Base-by-base conservation (phyloP, 192 early-diverging fungal genomes). In the Coemansia sp. region DNA sequence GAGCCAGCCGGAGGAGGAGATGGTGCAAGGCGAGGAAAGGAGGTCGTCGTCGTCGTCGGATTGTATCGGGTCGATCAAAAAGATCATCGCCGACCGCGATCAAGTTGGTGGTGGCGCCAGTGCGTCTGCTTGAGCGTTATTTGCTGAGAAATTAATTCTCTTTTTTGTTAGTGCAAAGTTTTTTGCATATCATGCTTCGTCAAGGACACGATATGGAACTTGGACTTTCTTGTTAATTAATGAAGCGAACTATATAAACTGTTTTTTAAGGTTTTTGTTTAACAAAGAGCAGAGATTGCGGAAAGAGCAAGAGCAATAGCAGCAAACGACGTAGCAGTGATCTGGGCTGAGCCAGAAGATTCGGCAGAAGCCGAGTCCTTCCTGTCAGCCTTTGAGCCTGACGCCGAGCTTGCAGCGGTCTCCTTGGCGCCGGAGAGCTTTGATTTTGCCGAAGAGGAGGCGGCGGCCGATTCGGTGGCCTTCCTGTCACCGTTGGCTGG, bases 231-330 rank as follows among this genome's bases (percentile, higher is more conserved):
- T 41, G 12, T 14, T 4, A 41, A 41, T 41, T 41, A 8, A 41
- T 39, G 38, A 41, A 41, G 1, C 9, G 12, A 41, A 41, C 2
- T 12, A 12, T 41, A 41, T 41, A 41, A 6, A 4, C 1, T 41
- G 1, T 41, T 41, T 41, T 14, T 14, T 41, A 39, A n/a, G n/a
- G 30, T 30, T 51, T 51, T 51, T 51, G 26, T 55, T 55, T 59
- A 82, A 41, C 65, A 46, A 45, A 77, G 52, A 35, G 79, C 79
- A 49, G 79, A 66, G 26, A 82, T 15, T 1, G 68, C 79, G 41
- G 68, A 24, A 49, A 77, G 34, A 18, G 79, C 79, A 49, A 82
- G 34, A 12, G 60, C 65, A 15, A 64, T 58, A 3, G 75, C 79
- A 18, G 75, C 75, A 21, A 76, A 24, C 26, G 79, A 76, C 2